Evolutionary conservation across 345 rosid species (phyloP), one percentile per base, ranked within the genome.

Genomic region (Bretschneidera sinensis): DNA sequence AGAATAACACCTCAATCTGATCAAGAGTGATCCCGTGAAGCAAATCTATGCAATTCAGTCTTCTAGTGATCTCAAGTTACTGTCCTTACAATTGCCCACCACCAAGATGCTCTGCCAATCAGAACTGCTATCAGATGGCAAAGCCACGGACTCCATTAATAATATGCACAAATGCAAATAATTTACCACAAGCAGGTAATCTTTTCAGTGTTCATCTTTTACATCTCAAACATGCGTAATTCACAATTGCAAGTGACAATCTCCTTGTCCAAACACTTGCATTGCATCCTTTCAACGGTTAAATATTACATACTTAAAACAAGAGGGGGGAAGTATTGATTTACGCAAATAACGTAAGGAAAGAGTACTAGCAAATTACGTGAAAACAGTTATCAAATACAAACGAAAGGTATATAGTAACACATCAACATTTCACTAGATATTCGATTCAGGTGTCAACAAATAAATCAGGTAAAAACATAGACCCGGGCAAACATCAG

Each of bases 51-150:
- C 11, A 39, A 39, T 39, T 39, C 15, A 39, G 45, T 39, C 45
- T 39, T 28, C 75, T 63, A 66, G 55, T 51, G 67, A 72, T 65
- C 45, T 8, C 71, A 54, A 74, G 57, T 64, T 68, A 60, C 71
- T 54, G 65, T 47, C 65, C 24, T 47, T 69, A 58, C 45, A 53
- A 67, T 55, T 65, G 67, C 59, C 63, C 64, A 66, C 47, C 80
- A 69, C 63, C 72, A 66, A 20, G 59, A 54, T 45, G 63, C 69
- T 62, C 77, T 69, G 74, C 71, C 66, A 69, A 72, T 72, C 64
- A 76, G 45, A 72, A 72, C 66, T 21, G 50, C 71, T 74, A 72
- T 72, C 67, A 62, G 69, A 69, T 66, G 77, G 65, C 70, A 52
- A 66, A 47, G 62, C 69, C 63, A 63, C 64, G 65, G 15, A 62